These are phyloP conservation scores for Lippia alba DNA, from an alignment of 305 asterid species.

Conservation along the genomic window DNA sequence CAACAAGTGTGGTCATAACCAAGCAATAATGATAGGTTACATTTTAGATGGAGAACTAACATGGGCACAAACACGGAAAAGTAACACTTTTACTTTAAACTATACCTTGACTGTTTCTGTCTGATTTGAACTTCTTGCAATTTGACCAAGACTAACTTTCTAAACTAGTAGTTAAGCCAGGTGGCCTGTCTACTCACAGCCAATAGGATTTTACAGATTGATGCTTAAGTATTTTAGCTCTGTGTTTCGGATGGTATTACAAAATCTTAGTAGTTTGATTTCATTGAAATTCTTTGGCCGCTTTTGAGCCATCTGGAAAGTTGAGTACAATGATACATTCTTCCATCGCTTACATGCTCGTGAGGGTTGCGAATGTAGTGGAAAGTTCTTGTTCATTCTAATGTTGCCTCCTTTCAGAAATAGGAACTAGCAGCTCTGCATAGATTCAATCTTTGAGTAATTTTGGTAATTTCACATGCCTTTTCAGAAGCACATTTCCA, in stretches of 20 bases:
- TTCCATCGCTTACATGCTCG: slow-evolving; percentile 5
- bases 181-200: background rate
- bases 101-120: slow-evolving; percentile 1
- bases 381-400: slow-evolving; percentile 4
- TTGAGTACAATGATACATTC: slow-evolving; percentile 6
- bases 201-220: slow-evolving; percentile 10
- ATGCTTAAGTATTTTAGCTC: background rate
- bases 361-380: background rate
- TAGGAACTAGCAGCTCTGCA: background rate
- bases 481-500: background rate
- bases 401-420: slow-evolving; percentile 21
- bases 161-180: slow-evolving; percentile 1
- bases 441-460: slow-evolving; percentile 12
- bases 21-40: background rate
- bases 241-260: background rate
- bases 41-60: background rate
- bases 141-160: slow-evolving; percentile 3
- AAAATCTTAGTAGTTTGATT: background rate
- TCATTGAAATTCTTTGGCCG: background rate
- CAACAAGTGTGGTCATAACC: slow-evolving; percentile 4
- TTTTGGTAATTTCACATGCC: slow-evolving; percentile 13
- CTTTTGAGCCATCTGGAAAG: background rate
- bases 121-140: slow-evolving; percentile 6
- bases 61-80: slow-evolving; percentile 3
- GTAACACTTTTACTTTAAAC: slow-evolving; percentile 3